Evolutionary conservation across 2,329 filamentous ascomycete genomes (phyloP), one percentile per base, ranked within the genome.

Genomic region (Pseudogymnoascus destructans): DNA sequence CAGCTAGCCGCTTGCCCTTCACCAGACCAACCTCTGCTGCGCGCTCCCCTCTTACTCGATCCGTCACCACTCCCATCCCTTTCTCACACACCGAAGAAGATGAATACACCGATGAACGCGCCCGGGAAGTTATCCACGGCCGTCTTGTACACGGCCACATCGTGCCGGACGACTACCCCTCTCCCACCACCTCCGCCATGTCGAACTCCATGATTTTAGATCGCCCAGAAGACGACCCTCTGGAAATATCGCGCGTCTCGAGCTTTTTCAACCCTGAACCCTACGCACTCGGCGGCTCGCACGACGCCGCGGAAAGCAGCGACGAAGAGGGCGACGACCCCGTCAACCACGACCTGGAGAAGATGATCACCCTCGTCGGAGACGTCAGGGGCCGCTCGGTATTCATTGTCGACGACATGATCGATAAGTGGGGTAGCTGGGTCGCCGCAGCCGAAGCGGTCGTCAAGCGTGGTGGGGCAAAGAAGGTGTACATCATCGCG

Each of bases 351-450:
- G 84, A 86, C 61, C 77, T 92, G 19, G 93, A 98, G 74, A 90
- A 91, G 68, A 95, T 92, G 76, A 95, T 98, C 66, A 98, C 93
- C 0, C 78, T 98, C n/a, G 93, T 98, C 11, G 93, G 93, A 61
- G 89, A 97, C 66, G 93, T 98, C 61, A 86, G 84, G 68, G 84
- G 89, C 69, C 83, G 89, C 60, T 85, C 89, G 0, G 93, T 97
- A 58, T 86, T 98, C 69, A 90, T 98, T 61, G 87, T 98, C 55
- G 93, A 98, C 70, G 93, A 98, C 70, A 97, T 98, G 87, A 96
- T 98, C 68, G 93, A 98, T 74, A 96, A 95, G 74, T 85, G 90
- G 8, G 89, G 87, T 11, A 95, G 89, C 5, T 98, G 93, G 93
- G 95, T 98, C 64, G 92, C 92, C 5, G 93, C 93, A 5, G 93